Evolutionary conservation across 2,329 filamentous ascomycete genomes (phyloP), one percentile per base, ranked within the genome.

Genomic region (Hymenoscyphus fraxineus): DNA sequence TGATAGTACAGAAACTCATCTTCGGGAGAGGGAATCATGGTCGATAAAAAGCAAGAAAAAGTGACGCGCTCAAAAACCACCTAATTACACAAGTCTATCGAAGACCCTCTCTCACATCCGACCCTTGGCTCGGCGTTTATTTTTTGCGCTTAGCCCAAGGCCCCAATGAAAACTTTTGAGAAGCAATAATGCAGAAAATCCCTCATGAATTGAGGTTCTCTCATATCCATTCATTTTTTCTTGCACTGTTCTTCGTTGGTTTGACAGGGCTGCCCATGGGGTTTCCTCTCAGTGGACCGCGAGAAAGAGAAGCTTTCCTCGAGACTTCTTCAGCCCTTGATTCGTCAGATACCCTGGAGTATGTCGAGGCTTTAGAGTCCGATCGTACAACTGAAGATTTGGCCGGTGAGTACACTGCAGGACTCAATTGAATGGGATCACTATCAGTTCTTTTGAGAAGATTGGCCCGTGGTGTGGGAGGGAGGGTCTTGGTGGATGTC

Each of bases 351-450:
- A 10, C 19, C 13, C 22, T 54, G n/a, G 44, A 51, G 15, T 10
- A 51, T 51, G 19, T 54, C 47, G 47, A 54, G 13, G 47, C n/a
- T 27, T 58, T 58, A 16, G 56, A 40, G n/a, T 40, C 32, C 16
- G 56, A 58, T 35, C n/a, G 32, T 15, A 58, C 16, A 9, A 58
- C 56, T 58, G 56, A 40, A 2, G 58, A 32, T 38, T 64, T 64
- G 1, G 39, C 63, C 6, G 63, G 64, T 55, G 64, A 79, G 71
- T 86, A 86, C 13, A 85, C 81, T 1, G 79, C 77, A 2, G 84
- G 80, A 63, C 79, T 84, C 4, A 85, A 76, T 47, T 58, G 27
- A 51, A 32, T 19, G 31, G 27, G 3, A 19, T 54, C 47, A 12
- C 47, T 22, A 54, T 27, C 47, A 19, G 19, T 27, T 22, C 12